Evolutionary conservation across 148 eudicot genomes (phyloP).

Genomic region (Mesembryanthemum crystallinum): DNA sequence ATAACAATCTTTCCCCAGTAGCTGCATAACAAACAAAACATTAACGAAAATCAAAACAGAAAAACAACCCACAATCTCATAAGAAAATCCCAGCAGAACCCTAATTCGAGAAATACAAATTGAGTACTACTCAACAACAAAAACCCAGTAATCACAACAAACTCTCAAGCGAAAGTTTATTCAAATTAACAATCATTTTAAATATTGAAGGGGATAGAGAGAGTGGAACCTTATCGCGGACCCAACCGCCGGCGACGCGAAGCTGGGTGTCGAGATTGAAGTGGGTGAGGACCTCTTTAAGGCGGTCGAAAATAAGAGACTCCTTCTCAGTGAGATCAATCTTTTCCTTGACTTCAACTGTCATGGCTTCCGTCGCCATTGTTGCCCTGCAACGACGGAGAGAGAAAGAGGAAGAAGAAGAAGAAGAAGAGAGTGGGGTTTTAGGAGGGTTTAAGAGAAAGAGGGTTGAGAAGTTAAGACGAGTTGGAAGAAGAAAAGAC

Average conservation of each 20-base stretch:
- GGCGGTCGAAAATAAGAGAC: slow-evolving; percentile 52
- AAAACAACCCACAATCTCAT: slow-evolving; percentile 3
- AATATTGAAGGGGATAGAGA: no score
- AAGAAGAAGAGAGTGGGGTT: slow-evolving; percentile 25
- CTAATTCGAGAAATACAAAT: neutral
- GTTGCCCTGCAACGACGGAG: slow-evolving; percentile 24
- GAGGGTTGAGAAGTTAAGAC: neutral
- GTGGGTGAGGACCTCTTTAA: slow-evolving; percentile 57
- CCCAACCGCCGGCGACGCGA: slow-evolving; percentile 98
- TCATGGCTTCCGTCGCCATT: slow-evolving; percentile 25
- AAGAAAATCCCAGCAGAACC: neutral
- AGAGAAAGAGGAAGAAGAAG: neutral
- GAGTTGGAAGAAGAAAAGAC: slow-evolving; percentile 11
- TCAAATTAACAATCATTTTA: no score
- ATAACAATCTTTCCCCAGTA: slow-evolving; percentile 85
- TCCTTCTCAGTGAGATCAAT: slow-evolving; percentile 75
- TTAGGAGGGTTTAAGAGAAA: slow-evolving; percentile 33
- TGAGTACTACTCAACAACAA: neutral
- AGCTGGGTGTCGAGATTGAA: slow-evolving; percentile 72
- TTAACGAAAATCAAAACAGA: neutral
- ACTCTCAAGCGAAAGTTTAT: no score
- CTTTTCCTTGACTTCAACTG: slow-evolving; percentile 51
- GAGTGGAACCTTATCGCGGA: slow-evolving; percentile 74
- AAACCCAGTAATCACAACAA: no score
- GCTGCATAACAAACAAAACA: slow-evolving; percentile 44